A percentile compares a stretch with the other conserved stretches of the same genome.
phyloP scores from a whole-genome alignment of 257 asterid species.

The Craterostigma plantagineum region DNA sequence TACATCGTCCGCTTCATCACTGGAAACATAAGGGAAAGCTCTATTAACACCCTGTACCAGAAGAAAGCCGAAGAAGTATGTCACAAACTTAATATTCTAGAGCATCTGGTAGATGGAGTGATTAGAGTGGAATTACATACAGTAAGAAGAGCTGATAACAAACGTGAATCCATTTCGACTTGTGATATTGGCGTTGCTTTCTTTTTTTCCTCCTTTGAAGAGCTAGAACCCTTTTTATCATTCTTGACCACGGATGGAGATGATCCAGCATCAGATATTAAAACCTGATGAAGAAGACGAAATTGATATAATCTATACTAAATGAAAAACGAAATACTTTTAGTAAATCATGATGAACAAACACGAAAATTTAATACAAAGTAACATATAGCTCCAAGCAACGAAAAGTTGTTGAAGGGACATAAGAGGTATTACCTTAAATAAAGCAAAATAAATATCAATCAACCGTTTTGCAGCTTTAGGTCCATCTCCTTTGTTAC shows the following conservation, averaged over 20 bases:
- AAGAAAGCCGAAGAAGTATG: conserved; percentile 3
- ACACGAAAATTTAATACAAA: neutral
- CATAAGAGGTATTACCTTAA: conserved; percentile 46
- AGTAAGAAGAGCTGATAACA: conserved; percentile 67
- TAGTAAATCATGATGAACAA: no score
- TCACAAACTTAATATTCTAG: no score
- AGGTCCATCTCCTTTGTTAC: conserved; percentile 87
- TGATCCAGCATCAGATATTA: conserved; percentile 53
- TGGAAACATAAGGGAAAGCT: conserved; percentile 83
- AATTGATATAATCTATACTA: conserved; percentile 1
- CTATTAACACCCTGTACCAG: conserved; percentile 83
- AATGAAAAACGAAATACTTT: neutral
- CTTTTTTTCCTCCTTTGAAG: conserved; percentile 26
- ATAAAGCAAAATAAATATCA: conserved; percentile 85
- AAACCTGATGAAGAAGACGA: conserved; percentile 30
- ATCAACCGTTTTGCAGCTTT: conserved; percentile 81
- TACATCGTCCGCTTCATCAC: conserved; percentile 67
- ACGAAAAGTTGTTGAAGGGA: neutral
- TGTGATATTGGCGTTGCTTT: conserved; percentile 34
- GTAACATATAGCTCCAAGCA: no score
- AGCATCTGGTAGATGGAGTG: conserved; percentile 2
- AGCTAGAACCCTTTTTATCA: conserved; percentile 20
- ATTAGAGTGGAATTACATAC: conserved; percentile 25
- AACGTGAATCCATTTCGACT: conserved; percentile 90
- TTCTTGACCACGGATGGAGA: conserved; percentile 19